Base-by-base conservation (phyloP, 2,329 filamentous ascomycete species). In the Xenosphaeropsis pyriputrescens region DNA sequence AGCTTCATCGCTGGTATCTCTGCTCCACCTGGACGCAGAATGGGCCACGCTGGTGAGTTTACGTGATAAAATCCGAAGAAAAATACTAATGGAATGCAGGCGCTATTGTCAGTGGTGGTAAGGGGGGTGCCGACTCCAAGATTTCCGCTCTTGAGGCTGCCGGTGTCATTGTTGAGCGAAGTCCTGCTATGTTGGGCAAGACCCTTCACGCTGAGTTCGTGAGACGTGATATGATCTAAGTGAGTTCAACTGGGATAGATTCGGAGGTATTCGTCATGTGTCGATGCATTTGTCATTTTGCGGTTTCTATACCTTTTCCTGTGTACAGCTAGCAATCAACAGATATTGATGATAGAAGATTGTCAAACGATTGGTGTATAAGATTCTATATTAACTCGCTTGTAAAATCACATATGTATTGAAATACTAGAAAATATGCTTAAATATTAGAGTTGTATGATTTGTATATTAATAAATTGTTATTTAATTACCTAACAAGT, bases 1-100 rank as follows among this genome's bases (percentile, higher is more conserved):
- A 85, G 82, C 64, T 98, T 98, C 68, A 96, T 96, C 55, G 91
- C 91, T 48, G 91, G 91, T 68, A 96, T 98, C 67, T 93, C 85
- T 50, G 91, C 91, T 48, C 91, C 91, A 40, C 88, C 91, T 26
- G 91, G 91, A 57, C 79, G 91, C 61, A 80, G 91, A 63, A 98
- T 96, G 91, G 91, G 91, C 52, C 91, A 98, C 72, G 91, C 91
- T 50, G 91, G 91, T 69, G 56, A 39, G 60, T 57, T 37, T 34
- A 19, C 32, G 37, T n/a, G 19, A 32, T 31, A 29, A 8, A 13
- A 18, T 32, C 2, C 32, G n/a, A n/a, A 5, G 3, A 13, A 13
- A 36, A 33, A 16, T 2, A 18, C 45, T 57, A 42, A 53, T 34
- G 11, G 14, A 34, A 33, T 30, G 14, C 40, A 65, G 63, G 65